Evolutionary conservation across 169 alveolate genomes (phyloP).

Genomic region (Babesia microti): DNA sequence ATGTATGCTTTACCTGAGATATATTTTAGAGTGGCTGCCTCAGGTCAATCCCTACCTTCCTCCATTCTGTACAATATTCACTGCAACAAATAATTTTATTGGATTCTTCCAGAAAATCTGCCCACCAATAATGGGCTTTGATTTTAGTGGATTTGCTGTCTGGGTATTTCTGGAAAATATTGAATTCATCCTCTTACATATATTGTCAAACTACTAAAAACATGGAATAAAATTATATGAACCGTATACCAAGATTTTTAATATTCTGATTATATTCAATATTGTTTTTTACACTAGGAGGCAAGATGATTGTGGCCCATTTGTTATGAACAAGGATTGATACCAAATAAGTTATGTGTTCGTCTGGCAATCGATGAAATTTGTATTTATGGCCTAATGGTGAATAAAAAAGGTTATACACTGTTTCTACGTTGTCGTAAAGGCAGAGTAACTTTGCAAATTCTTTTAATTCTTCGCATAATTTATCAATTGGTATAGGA

Average conservation of each 20-base stretch:
- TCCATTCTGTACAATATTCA: slow-evolving; percentile 56
- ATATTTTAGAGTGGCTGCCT: slow-evolving; percentile 66
- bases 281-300: no score
- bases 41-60: slow-evolving; percentile 69
- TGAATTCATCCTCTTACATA: slow-evolving; percentile 20
- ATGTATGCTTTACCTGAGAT: slow-evolving; percentile 52
- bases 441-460: slow-evolving; percentile 16
- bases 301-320: no score
- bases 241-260: no score
- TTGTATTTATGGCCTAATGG: slow-evolving; percentile 19
- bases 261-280: no score
- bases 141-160: slow-evolving; percentile 46
- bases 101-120: slow-evolving; percentile 43
- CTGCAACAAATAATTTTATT: slow-evolving; percentile 56
- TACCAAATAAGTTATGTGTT: slow-evolving; percentile 22
- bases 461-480: slow-evolving; percentile 14
- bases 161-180: slow-evolving; percentile 47
- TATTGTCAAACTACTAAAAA: neutral
- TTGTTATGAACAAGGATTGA: slow-evolving; percentile 20
- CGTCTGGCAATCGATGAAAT: slow-evolving; percentile 30
- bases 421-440: slow-evolving; percentile 25
- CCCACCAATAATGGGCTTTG: slow-evolving; percentile 51
- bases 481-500: slow-evolving; percentile 18
- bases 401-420: slow-evolving; percentile 18
- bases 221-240: neutral